These are phyloP conservation scores for Meyerozyma elateridarum DNA, from an alignment of 1,139 yeast species.

Conservation along the genomic window DNA sequence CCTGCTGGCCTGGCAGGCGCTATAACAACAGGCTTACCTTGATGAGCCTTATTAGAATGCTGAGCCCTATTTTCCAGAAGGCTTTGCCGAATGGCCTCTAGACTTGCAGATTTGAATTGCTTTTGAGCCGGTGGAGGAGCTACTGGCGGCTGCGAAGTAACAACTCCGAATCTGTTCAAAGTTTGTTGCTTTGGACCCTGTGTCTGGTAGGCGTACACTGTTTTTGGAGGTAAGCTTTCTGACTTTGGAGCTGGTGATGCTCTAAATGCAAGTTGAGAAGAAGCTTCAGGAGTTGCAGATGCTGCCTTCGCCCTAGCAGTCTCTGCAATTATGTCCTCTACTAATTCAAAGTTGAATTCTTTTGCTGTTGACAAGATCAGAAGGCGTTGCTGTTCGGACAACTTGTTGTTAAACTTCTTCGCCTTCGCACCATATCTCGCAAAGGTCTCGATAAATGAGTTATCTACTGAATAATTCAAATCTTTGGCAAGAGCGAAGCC, in stretches of 20 bases:
- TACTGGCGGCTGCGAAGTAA: conserved; percentile 32
- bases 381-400: conserved; percentile 54
- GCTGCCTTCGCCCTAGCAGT: conserved; percentile 16
- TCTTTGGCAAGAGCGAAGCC: conserved; percentile 63
- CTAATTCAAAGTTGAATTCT: conserved; percentile 47
- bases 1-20: conserved; percentile 84
- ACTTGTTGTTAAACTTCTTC: conserved; percentile 59
- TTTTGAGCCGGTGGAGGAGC: conserved; percentile 37
- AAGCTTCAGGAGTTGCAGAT: too few relatives aligned
- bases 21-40: conserved; percentile 34
- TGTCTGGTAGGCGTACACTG: conserved; percentile 22
- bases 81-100: conserved; percentile 40
- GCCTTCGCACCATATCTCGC: conserved; percentile 64
- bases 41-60: not conserved
- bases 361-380: conserved; percentile 56
- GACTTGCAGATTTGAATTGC: conserved; percentile 28
- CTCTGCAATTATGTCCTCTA: conserved; percentile 46
- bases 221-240: conserved; percentile 16
- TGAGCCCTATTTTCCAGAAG: conserved; percentile 11
- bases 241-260: conserved; percentile 10
- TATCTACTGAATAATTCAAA: conserved; percentile 43
- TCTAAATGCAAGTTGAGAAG: too few relatives aligned
- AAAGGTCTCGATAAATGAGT: conserved; percentile 46
- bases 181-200: conserved; percentile 40
- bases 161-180: conserved; percentile 45